Conservation (phyloP, 805 yeast species). For the Hanseniaspora clermontiae region DNA sequence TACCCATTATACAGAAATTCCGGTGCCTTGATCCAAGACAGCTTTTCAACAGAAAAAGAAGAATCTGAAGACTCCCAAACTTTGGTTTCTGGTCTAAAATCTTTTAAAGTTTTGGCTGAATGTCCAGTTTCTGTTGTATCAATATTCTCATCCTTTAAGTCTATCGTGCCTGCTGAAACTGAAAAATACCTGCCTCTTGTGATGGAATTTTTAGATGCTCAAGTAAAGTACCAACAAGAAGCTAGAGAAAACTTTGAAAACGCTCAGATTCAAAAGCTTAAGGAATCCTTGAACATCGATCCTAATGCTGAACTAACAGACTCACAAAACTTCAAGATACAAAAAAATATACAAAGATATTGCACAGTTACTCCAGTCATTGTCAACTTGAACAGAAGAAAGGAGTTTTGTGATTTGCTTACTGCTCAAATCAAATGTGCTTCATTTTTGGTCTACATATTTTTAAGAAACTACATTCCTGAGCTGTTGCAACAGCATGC, state of each 20-base stretch:
- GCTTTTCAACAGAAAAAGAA: slow-evolving; percentile 31
- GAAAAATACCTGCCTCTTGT: slow-evolving; percentile 73
- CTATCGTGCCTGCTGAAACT: slow-evolving; percentile 54
- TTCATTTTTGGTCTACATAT: slow-evolving; percentile 83
- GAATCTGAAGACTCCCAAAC: not conserved
- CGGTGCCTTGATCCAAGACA: slow-evolving; percentile 58
- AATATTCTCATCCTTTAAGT: slow-evolving; percentile 74
- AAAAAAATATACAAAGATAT: slow-evolving; percentile 46
- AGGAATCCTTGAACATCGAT: slow-evolving; percentile 16
- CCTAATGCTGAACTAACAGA: not conserved
- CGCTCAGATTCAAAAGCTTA: slow-evolving; percentile 61
- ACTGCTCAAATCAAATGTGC: slow-evolving; percentile 93
- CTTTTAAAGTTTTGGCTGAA: slow-evolving; percentile 86
- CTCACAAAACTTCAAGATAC: slow-evolving; percentile 2
- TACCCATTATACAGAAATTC: slow-evolving; percentile 61
- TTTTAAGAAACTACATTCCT: slow-evolving; percentile 69
- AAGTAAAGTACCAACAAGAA: slow-evolving; percentile 68
- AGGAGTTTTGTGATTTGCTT: slow-evolving; percentile 76
- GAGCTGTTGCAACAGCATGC: slow-evolving; percentile 46
- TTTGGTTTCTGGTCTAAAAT: slow-evolving; percentile 45
- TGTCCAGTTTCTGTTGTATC: slow-evolving; percentile 96
- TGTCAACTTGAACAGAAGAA: slow-evolving; percentile 60
- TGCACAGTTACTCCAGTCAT: slow-evolving; percentile 59
- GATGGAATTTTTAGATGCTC: slow-evolving; percentile 56
- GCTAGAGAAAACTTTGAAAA: slow-evolving; percentile 54